These are phyloP conservation scores for Scheffersomyces cryptocercus DNA, from an alignment of 1,139 yeast species.

Conservation along the genomic window DNA sequence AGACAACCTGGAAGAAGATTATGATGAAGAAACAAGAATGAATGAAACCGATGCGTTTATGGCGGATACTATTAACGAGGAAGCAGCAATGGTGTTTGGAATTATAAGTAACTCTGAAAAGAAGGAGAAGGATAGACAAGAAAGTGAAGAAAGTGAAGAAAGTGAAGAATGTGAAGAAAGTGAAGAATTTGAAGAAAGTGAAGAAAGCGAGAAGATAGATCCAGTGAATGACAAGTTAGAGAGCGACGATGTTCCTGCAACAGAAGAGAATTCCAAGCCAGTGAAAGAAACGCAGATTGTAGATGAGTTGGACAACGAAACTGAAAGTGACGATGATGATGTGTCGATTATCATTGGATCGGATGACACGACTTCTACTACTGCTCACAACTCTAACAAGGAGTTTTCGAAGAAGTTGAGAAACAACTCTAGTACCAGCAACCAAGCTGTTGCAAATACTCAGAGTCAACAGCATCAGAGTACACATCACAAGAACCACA, in stretches of 20 bases:
- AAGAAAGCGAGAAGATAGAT: slow-evolving; percentile 3
- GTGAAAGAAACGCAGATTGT: slow-evolving; percentile 14
- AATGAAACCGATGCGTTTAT: slow-evolving; percentile 14
- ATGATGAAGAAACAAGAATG: slow-evolving; percentile 12
- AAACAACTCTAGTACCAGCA: slow-evolving; percentile 3
- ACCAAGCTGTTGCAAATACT: background rate
- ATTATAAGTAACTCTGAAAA: slow-evolving; percentile 31
- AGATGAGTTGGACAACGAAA: slow-evolving; percentile 8
- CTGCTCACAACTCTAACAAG: slow-evolving; percentile 18
- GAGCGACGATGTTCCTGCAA: background rate
- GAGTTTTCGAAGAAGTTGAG: slow-evolving; percentile 8
- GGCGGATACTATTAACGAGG: slow-evolving; percentile 35
- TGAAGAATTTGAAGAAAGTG: slow-evolving; percentile 7
- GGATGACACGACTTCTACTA: slow-evolving; percentile 34
- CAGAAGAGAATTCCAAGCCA: background rate
- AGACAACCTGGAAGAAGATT: slow-evolving; percentile 1
- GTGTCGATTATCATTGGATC: slow-evolving; percentile 46
- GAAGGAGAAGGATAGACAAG: slow-evolving; percentile 6
- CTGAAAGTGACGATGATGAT: slow-evolving; percentile 34
- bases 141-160: slow-evolving; percentile 7
- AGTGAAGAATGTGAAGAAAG: slow-evolving; percentile 7
- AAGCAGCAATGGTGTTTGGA: slow-evolving; percentile 51
- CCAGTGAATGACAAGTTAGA: slow-evolving; percentile 1
- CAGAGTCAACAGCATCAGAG: slow-evolving; percentile 2
- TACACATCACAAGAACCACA: slow-evolving; percentile 7